A percentile compares a stretch with the other conserved stretches of the same genome.
These are phyloP conservation scores for Withania somnifera DNA, from an alignment of 305 asterid species.

Conservation along the genomic window DNA sequence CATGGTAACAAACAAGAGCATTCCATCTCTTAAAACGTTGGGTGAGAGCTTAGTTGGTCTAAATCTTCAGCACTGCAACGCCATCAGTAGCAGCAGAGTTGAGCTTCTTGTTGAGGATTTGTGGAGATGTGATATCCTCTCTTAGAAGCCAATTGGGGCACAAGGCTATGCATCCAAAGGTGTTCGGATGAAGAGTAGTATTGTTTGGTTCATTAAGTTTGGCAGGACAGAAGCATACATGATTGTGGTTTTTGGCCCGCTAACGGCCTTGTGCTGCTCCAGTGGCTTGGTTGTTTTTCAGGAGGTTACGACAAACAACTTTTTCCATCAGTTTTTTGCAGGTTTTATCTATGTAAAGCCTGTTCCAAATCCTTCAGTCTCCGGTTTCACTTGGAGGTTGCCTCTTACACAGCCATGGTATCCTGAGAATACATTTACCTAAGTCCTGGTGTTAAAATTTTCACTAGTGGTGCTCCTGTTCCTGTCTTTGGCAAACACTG, in stretches of 20 bases:
- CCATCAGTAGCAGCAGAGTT: slow-evolving; percentile 39
- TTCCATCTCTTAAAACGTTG: slow-evolving; percentile 38
- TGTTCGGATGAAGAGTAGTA: background rate
- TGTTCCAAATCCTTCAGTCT: slow-evolving; percentile 23
- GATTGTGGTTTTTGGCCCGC: slow-evolving; percentile 5
- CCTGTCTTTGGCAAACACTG: background rate
- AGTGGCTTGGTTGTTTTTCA: slow-evolving; percentile 51
- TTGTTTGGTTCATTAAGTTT: background rate
- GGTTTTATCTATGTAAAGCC: slow-evolving; percentile 46
- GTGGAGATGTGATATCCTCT: slow-evolving; percentile 84
- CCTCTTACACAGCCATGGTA: background rate
- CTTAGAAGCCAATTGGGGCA: slow-evolving; percentile 16
- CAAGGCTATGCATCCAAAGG: background rate
- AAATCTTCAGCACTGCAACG: slow-evolving; percentile 65
- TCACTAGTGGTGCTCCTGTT: background rate
- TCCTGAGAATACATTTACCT: slow-evolving; percentile 2
- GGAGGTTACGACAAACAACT: slow-evolving; percentile 33
- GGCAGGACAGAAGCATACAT: background rate
- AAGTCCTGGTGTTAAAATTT: background rate
- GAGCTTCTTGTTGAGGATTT: slow-evolving; percentile 51
- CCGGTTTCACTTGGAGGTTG: background rate
- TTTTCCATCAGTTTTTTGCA: slow-evolving; percentile 40
- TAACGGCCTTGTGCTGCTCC: slow-evolving; percentile 11
- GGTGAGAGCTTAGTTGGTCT: slow-evolving; percentile 57
- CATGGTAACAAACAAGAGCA: slow-evolving; percentile 53